These are phyloP conservation scores for Funneliformis caledonium DNA, from an alignment of 371 early-diverging fungal species.

Conservation along the genomic window DNA sequence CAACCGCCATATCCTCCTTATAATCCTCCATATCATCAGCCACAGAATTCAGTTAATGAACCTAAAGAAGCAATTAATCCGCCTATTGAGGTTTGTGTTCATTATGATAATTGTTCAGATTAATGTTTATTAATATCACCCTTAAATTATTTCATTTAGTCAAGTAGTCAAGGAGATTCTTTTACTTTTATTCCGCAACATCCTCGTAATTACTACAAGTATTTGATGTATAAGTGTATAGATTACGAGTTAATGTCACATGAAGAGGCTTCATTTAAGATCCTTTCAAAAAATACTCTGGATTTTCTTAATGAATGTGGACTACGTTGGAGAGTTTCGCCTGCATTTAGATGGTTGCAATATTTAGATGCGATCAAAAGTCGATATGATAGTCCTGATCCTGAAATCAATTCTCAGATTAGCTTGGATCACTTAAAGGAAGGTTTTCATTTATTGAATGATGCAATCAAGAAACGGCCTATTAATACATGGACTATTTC, in stretches of 20 bases:
- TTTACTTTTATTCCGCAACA: constrained; percentile 32
- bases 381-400: neutral
- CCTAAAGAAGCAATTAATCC: neutral
- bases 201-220: constrained; percentile 25
- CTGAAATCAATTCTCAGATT: neutral
- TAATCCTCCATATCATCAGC: neutral
- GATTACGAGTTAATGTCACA: constrained; percentile 31
- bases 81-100: neutral
- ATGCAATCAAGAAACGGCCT: constrained; percentile 55
- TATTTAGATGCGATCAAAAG: constrained; percentile 21
- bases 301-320: constrained; percentile 38
- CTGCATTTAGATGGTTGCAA: constrained; percentile 35
- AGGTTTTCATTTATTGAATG: constrained; percentile 54
- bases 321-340: constrained; percentile 37
- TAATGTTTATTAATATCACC: neutral
- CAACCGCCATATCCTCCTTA: neutral
- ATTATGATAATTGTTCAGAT: neutral
- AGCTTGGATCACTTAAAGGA: constrained; percentile 43
- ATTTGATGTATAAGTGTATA: constrained; percentile 30
- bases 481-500: constrained; percentile 58
- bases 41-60: neutral
- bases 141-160: neutral
- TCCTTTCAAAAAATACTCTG: constrained; percentile 21
- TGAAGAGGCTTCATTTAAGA: constrained; percentile 4
- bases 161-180: constrained; percentile 13